Evolutionary conservation across 371 early-diverging fungal species (phyloP).

Genomic region (Smittium culicis): DNA sequence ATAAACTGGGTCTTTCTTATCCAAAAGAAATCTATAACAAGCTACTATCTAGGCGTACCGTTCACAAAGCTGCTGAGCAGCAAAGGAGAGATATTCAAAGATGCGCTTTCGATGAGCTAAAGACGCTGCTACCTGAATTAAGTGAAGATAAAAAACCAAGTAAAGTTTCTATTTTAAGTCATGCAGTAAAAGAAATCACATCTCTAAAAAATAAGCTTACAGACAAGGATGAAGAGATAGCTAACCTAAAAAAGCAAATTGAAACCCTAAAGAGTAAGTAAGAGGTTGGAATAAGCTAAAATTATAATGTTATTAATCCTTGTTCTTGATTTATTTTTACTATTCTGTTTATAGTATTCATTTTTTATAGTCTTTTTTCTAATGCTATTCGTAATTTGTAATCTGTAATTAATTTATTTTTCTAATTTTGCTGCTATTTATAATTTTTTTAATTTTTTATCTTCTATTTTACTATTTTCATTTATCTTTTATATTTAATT

Average conservation of each 20-base stretch:
- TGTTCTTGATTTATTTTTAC: no score
- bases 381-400: no score
- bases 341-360: no score
- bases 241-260: slow-evolving; percentile 2
- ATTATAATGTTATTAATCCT: no score
- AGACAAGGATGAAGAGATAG: neutral
- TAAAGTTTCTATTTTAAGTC: slow-evolving; percentile 42
- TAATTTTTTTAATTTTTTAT: no score
- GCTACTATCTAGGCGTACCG: slow-evolving; percentile 56
- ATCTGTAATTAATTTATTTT: no score
- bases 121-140: slow-evolving; percentile 43
- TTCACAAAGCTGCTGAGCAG: slow-evolving; percentile 87
- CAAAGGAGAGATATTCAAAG: slow-evolving; percentile 81
- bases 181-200: slow-evolving; percentile 39
- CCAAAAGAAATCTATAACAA: slow-evolving; percentile 51
- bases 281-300: no score
- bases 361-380: no score
- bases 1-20: slow-evolving; percentile 56
- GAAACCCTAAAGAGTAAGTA: neutral
- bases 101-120: slow-evolving; percentile 69
- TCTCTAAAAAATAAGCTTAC: slow-evolving; percentile 26
- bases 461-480: no score
- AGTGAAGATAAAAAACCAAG: slow-evolving; percentile 44
- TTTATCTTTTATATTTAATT: no score
- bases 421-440: no score